Percentiles rank a stretch among this genome's conserved stretches.
These are phyloP conservation scores for Suhomyces bolitotheri DNA, from an alignment of 1,139 yeast species.

Conservation along the genomic window DNA sequence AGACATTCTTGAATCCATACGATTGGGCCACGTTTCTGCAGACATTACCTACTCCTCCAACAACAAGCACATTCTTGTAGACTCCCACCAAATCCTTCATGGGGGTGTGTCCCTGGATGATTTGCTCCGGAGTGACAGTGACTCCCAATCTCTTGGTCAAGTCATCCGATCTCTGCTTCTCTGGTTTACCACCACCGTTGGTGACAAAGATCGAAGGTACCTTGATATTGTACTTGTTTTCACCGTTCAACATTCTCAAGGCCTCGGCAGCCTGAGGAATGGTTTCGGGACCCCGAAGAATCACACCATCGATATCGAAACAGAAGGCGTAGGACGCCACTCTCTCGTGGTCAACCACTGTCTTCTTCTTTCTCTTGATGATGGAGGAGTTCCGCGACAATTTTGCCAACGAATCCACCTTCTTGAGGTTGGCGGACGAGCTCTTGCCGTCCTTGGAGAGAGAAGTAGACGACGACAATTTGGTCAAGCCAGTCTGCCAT, in stretches of 20 bases:
- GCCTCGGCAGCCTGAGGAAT: constrained; percentile 78
- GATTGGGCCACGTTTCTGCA: constrained; percentile 76
- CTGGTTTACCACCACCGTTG: constrained; percentile 87
- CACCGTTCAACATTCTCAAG: constrained; percentile 67
- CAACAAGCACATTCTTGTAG: constrained; percentile 72
- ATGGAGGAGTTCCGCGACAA: constrained; percentile 54
- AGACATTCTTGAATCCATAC: constrained; percentile 75
- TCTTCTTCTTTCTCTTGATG: constrained; percentile 50
- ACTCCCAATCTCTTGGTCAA: constrained; percentile 60
- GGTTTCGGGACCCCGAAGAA: constrained; percentile 76
- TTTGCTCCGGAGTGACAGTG: constrained; percentile 69
- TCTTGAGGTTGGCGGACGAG: constrained; percentile 47
- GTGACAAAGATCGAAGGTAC: constrained; percentile 88
- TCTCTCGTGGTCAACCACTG: constrained; percentile 63
- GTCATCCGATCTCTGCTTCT: constrained; percentile 67
- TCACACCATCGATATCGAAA: constrained; percentile 84
- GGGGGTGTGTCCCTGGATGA: constrained; percentile 88
- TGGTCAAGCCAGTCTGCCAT: constrained; percentile 55
- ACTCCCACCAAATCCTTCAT: constrained; percentile 73
- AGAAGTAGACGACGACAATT: constrained; percentile 43
- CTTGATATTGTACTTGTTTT: constrained; percentile 72
- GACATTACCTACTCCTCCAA: constrained; percentile 84
- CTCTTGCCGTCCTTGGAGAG: constrained; percentile 29
- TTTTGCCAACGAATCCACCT: constrained; percentile 51
- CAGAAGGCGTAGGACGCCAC: constrained; percentile 85